Evolutionary conservation across 108 stramenopile genomes (phyloP).

Genomic region (Nitzschia palea): DNA sequence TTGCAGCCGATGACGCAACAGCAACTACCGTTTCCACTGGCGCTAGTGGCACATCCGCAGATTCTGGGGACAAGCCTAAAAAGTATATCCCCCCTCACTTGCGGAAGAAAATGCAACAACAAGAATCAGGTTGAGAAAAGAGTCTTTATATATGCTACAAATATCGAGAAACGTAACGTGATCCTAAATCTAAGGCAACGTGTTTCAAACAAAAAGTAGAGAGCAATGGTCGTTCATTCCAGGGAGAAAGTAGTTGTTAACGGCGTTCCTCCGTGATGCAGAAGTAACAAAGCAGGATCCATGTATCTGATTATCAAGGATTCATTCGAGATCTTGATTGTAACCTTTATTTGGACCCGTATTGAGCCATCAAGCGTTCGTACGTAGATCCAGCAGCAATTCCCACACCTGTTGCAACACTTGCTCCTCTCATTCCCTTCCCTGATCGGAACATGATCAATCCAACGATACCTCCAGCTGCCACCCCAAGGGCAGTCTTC

Average conservation of each 20-base stretch:
- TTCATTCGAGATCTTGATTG: not conserved
- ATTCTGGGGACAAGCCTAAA: conserved; percentile 21
- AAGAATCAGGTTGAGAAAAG: conserved; percentile 4
- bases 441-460: conserved; percentile 48
- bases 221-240: too few species aligned
- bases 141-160: too few species aligned
- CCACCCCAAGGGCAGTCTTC: conserved; percentile 40
- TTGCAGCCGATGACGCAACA: conserved; percentile 26
- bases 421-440: conserved; percentile 41
- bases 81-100: conserved; percentile 67
- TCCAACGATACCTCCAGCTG: conserved; percentile 50
- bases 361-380: conserved; percentile 34
- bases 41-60: conserved; percentile 9
- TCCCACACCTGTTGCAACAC: conserved; percentile 50
- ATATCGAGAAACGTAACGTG: too few species aligned
- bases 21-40: conserved; percentile 16
- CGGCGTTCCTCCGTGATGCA: too few species aligned
- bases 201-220: too few species aligned
- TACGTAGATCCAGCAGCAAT: conserved; percentile 56
- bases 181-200: too few species aligned
- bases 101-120: conserved; percentile 45
- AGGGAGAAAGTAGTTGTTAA: not conserved
- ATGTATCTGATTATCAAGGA: too few species aligned
- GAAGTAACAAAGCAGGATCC: too few species aligned
- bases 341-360: not conserved